These are phyloP conservation scores for Cryptococcus hybrid DNA, from an alignment of 1,284 basidiomycete species.

Conservation along the genomic window DNA sequence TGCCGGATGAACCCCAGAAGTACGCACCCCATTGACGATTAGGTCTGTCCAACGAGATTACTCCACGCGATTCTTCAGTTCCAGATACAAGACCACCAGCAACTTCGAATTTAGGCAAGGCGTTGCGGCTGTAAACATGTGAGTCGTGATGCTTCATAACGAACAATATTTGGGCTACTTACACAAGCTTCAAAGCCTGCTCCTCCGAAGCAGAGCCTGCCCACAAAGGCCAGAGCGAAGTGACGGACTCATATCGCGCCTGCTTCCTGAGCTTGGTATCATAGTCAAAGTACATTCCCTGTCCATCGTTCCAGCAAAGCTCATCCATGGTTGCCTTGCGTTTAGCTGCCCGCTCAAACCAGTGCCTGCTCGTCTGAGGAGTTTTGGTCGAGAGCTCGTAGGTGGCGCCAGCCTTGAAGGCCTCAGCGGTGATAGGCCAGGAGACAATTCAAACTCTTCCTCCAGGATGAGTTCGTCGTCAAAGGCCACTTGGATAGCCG, in stretches of 20 bases:
- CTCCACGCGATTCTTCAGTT: constrained; percentile 93
- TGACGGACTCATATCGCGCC: constrained; percentile 92
- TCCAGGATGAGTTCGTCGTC: constrained; percentile 86
- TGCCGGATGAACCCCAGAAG: background rate
- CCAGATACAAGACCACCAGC: constrained; percentile 94
- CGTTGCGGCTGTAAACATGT: constrained; percentile 60
- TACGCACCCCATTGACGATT: constrained; percentile 86
- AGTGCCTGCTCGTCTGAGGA: constrained; percentile 74
- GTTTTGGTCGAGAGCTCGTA: constrained; percentile 64
- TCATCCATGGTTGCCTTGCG: constrained; percentile 83
- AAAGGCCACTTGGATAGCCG: constrained; percentile 91
- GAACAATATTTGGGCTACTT: constrained; percentile 45
- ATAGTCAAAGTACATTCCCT: constrained; percentile 94
- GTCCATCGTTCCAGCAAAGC: constrained; percentile 96
- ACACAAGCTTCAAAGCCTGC: constrained; percentile 91
- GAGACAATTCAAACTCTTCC: constrained; percentile 86
- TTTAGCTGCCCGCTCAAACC: constrained; percentile 83
- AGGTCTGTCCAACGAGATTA: constrained; percentile 92
- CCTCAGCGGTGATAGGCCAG: constrained; percentile 79
- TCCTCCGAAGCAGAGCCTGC: constrained; percentile 93
- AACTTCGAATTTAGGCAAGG: constrained; percentile 92
- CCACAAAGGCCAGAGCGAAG: constrained; percentile 95
- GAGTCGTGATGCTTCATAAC: constrained; percentile 1
- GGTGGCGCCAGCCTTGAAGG: constrained; percentile 58
- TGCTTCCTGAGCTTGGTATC: constrained; percentile 88